Evolutionary conservation across 371 early-diverging fungal species (phyloP), one percentile per base, ranked within the genome.

Genomic region (Mortierella sp.): DNA sequence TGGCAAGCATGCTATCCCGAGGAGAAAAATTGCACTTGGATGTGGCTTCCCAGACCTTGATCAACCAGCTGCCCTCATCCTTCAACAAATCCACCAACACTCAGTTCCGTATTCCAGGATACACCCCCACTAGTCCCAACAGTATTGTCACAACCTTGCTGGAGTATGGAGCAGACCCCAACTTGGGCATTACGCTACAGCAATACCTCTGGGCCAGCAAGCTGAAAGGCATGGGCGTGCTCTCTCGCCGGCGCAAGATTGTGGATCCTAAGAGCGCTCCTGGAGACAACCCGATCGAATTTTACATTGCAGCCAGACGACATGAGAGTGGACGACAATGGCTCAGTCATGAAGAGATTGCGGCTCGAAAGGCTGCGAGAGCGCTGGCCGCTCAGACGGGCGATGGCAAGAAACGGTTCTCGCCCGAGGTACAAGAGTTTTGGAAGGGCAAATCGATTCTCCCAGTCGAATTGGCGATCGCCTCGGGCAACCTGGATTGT

Each of bases 111-210:
- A 64, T 76, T 31, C 77, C 65, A 24, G 69, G 69, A 37, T 76
- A 76, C 21, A 60, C 77, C 0, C 70, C 77, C 0, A 76, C 77
- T 17, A 76, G 77, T 31, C 77, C 77, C 43, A 70, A 52, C 44
- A 65, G 70, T n/a, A 60, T 79, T 56, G 79, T 80, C 12, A 74
- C 60, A 5, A 57, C 63, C 2, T 44, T 80, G 52, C 41, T 80
- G 9, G 79, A 80, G 44, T 63, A 79, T 29, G 81, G 81, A 1
- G 81, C 81, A 17, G 81, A 80, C 49, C 81, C 81, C 3, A 63
- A 74, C 31, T 77, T 52, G 13, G 81, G 81, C 1, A 73, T 80
- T 45, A 79, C 79, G 17, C 54, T 79, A 3, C 76, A 79, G 52
- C 81, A 80, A 44, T 79, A 76, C 25, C 62, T 76, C 22, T 76